Percentiles rank a stretch among this genome's conserved stretches.
Conservation (phyloP, 192 early-diverging fungal genomes). For the Mortierella claussenii region DNA sequence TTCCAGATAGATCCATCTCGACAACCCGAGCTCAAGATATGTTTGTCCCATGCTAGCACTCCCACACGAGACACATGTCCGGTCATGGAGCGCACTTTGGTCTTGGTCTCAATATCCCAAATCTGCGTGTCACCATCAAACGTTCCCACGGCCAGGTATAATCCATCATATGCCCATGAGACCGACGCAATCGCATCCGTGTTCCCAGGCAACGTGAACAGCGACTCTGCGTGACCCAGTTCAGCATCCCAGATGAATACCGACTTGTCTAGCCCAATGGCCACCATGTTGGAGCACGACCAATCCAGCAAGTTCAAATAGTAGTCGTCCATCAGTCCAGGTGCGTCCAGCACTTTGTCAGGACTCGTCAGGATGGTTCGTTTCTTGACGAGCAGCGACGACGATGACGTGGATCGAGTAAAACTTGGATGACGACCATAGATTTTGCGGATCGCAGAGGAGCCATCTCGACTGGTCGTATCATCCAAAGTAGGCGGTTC, state of each 20-base stretch:
- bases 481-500: constrained; percentile 71
- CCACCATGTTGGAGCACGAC: constrained; percentile 82
- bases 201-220: constrained; percentile 22
- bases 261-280: constrained; percentile 85
- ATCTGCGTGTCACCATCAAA: constrained; percentile 86
- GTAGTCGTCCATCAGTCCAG: constrained; percentile 90
- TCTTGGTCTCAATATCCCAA: constrained; percentile 85
- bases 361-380: constrained; percentile 85
- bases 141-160: constrained; percentile 76
- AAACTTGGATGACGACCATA: constrained; percentile 62
- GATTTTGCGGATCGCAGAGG: constrained; percentile 55
- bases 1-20: constrained; percentile 93
- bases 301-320: constrained; percentile 97
- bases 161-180: constrained; percentile 78
- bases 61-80: constrained; percentile 87
- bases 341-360: constrained; percentile 90
- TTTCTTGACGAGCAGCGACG: constrained; percentile 44
- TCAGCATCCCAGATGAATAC: constrained; percentile 94
- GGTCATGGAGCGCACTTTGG: constrained; percentile 83
- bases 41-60: constrained; percentile 85
- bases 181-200: constrained; percentile 78
- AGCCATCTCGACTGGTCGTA: constrained; percentile 48
- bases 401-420: constrained; percentile 40
- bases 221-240: constrained; percentile 66
- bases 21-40: constrained; percentile 85